These are phyloP conservation scores for Apiospora aurea DNA, from an alignment of 2,329 filamentous ascomycete species.

Conservation along the genomic window DNA sequence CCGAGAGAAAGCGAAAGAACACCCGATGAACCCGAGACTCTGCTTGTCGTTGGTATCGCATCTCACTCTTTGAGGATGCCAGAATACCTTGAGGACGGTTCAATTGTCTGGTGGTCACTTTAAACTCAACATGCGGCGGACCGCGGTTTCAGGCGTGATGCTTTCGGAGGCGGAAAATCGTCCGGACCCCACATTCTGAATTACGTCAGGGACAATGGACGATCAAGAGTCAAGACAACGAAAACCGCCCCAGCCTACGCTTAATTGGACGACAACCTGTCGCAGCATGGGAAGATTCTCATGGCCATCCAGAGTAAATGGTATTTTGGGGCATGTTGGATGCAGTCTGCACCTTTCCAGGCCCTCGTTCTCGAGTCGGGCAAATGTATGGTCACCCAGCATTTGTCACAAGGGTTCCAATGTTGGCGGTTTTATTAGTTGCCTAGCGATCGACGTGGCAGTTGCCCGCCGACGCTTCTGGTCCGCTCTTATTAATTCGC, in stretches of 20 bases:
- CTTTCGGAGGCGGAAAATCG: background rate
- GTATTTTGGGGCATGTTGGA: background rate
- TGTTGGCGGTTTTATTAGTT: background rate
- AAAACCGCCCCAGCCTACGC: background rate
- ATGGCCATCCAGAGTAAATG: background rate
- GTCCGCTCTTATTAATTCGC: no score
- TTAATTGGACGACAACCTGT: background rate
- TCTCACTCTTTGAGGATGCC: background rate
- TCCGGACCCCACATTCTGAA: background rate
- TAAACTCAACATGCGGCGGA: conserved; percentile 5
- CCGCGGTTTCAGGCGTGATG: background rate
- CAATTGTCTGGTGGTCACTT: background rate
- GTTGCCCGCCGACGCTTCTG: background rate
- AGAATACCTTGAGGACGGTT: background rate
- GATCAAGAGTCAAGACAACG: background rate
- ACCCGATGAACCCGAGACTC: background rate
- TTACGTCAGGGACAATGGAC: conserved; percentile 1
- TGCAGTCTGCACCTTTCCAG: background rate
- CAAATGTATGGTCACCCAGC: background rate
- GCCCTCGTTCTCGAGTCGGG: no score
- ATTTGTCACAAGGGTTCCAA: background rate
- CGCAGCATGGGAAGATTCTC: background rate
- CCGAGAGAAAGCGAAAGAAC: background rate
- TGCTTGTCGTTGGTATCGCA: background rate
- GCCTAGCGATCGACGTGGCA: background rate